Base-by-base conservation (phyloP, 371 early-diverging fungal species). In the Dinochytrium kinnereticum region DNA sequence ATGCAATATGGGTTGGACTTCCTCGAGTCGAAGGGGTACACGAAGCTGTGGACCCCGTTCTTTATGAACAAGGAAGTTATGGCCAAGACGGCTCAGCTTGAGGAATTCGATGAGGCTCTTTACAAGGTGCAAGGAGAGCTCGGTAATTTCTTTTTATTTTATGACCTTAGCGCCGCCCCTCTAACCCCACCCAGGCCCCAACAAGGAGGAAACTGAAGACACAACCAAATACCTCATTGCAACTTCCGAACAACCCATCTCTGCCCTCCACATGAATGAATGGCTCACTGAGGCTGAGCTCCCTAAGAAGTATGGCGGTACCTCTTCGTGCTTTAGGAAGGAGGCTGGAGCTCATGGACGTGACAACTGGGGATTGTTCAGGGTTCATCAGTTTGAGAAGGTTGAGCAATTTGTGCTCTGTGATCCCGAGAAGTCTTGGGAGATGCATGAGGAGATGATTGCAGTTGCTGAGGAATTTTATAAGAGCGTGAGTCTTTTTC, bases 321-420 rank as follows among this genome's bases (percentile, higher is more conserved):
- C 94, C 81, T 99, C 99, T 49, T 96, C 99, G 39, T 99, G 99
- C 87, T 99, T 99, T 94, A 94, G 99, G 77, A 99, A 99, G 83
- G 99, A 99, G 85, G 99, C 99, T 40, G 99, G 99, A 72, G 96
- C 99, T 1, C 97, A 97, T 80, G 99, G 99, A 74, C 95, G 97
- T 79, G 99, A 99, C 84, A 99, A 97, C 70, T 93, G 96, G 96
- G 99, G 99, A 71, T 94, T 99, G 74, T 99, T 99, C 93, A 92
- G 99, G 73, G 98, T 99, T 51, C 99, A 99, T 84, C 99, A 99
- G 90, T 99, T 99, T 83, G 99, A 99, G 85, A 99, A 99, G 91
- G 90, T 99, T 69, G 99, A 99, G 87, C 99, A 99, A 87, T 99
- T 99, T 85, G 93, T 96, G 49, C 83, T 99, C 79, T 93, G 96